Conservation (phyloP, 1,284 basidiomycete genomes). For the Microbotryomycetes sp. region DNA sequence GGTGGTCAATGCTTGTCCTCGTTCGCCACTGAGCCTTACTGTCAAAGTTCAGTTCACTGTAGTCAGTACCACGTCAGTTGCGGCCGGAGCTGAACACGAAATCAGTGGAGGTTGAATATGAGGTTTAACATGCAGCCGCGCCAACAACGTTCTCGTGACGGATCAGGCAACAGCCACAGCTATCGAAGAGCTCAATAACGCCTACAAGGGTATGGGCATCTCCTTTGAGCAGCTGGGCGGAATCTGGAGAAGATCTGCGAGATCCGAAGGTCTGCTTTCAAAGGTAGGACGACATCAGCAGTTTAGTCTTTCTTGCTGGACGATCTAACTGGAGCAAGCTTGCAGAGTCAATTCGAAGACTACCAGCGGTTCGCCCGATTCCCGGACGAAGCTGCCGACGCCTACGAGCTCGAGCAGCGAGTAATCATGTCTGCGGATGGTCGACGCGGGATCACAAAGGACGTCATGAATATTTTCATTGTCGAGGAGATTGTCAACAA, state of each 20-base stretch:
- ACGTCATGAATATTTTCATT: not conserved
- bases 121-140: not conserved
- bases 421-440: not conserved
- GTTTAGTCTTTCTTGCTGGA: too few species aligned
- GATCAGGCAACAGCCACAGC: not conserved
- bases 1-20: not conserved
- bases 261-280: not conserved
- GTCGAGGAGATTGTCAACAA: not conserved
- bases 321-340: too few species aligned
- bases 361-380: not conserved
- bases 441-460: not conserved
- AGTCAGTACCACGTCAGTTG: not conserved
- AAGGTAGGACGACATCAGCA: not conserved
- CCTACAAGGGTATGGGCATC: not conserved
- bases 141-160: not conserved
- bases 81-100: too few species aligned
- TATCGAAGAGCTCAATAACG: not conserved
- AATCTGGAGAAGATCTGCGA: not conserved
- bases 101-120: too few species aligned
- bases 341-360: not conserved
- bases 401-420: not conserved
- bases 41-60: not conserved
- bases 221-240: not conserved
- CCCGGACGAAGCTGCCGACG: not conserved
- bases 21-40: not conserved